A percentile compares a stretch with the other conserved stretches of the same genome.
These are phyloP conservation scores for Taphrina flavorubra DNA, from an alignment of 1,139 yeast species.

Conservation along the genomic window DNA sequence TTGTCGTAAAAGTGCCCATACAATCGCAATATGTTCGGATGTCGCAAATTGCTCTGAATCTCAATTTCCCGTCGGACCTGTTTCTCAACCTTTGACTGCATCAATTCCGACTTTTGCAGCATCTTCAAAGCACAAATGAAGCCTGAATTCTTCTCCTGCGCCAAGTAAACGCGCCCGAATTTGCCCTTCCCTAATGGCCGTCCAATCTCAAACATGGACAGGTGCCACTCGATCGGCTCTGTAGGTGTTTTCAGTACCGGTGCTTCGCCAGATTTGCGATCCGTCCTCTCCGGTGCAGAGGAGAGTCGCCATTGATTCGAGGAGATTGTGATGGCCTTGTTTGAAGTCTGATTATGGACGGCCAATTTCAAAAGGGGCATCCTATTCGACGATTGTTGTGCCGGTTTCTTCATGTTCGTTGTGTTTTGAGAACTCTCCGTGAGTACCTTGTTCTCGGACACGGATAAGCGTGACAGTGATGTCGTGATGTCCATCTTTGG, in stretches of 20 bases:
- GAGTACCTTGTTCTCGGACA: slow-evolving; percentile 28
- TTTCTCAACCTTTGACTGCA: slow-evolving; percentile 77
- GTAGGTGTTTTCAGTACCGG: slow-evolving; percentile 41
- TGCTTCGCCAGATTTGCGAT: slow-evolving; percentile 29
- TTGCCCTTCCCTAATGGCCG: slow-evolving; percentile 89
- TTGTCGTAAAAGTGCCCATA: slow-evolving; percentile 86
- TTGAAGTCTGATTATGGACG: slow-evolving; percentile 48
- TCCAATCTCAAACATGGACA: slow-evolving; percentile 84
- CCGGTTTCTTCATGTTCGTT: slow-evolving; percentile 22
- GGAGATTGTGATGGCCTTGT: slow-evolving; percentile 19
- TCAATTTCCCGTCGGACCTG: slow-evolving; percentile 91
- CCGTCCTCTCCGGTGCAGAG: slow-evolving; percentile 16
- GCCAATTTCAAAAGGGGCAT: slow-evolving; percentile 50
- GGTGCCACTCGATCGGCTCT: slow-evolving; percentile 48
- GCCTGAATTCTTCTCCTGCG: slow-evolving; percentile 73
- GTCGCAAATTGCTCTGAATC: slow-evolving; percentile 76
- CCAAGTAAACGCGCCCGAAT: slow-evolving; percentile 91
- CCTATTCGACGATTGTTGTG: slow-evolving; percentile 36
- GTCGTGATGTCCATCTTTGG: slow-evolving; percentile 26
- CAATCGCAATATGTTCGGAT: slow-evolving; percentile 76
- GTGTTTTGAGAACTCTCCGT: slow-evolving; percentile 17
- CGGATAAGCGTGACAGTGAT: slow-evolving; percentile 34
- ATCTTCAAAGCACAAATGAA: slow-evolving; percentile 88
- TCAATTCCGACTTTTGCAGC: slow-evolving; percentile 81
- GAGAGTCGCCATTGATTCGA: slow-evolving; percentile 40